Base-by-base conservation (phyloP, 2,329 filamentous ascomycete species). In the Fusarium succisae region DNA sequence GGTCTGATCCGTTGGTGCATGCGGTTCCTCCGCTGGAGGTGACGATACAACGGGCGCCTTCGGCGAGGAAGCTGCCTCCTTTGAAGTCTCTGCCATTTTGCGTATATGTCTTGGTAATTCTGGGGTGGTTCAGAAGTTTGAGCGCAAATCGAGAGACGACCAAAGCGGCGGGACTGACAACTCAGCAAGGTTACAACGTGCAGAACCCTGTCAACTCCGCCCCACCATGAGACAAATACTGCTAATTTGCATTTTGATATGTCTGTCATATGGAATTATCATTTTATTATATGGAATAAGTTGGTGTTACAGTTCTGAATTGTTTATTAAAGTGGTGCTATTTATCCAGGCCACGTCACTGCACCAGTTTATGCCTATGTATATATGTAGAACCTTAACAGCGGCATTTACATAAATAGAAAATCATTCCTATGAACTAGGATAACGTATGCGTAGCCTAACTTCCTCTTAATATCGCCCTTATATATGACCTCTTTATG, bases 51-150 rank as follows among this genome's bases (percentile, higher is more conserved):
- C 22, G 5, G 41, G 9, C 5, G 26, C 30, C 14, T 15, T 20
- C 1, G 38, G 30, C 1, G 55, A 35, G 8, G 15, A 44, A 1
- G 20, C 5, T 0, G 17, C 6, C 44, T 50, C 43, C 7, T 13
- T 38, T 10, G 26, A 5, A 3, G 24, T 44, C 8, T 55, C 48
- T 24, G 14, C 13, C 56, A 63, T 69, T 6, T 20, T 17, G 8
- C 2, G 14, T 8, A 1, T n/a, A 15, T 10, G 0, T 0, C 20
- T 9, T 12, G 9, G 9, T 18, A 11, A n/a, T 24, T 14, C 12
- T 14, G 10, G 17, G 5, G 18, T 1, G 2, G 17, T 54, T 38
- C 13, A 1, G 4, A 13, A n/a, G 4, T 5, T 11, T 12, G 20
- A 10, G 10, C 2, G 6, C 9, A 15, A 14, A 15, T 30, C 7